Percentiles rank a stretch among this genome's conserved stretches.
These are phyloP conservation scores for Encephalitozoon hellem DNA, from an alignment of 371 early-diverging fungal genomes.

Conservation along the genomic window DNA sequence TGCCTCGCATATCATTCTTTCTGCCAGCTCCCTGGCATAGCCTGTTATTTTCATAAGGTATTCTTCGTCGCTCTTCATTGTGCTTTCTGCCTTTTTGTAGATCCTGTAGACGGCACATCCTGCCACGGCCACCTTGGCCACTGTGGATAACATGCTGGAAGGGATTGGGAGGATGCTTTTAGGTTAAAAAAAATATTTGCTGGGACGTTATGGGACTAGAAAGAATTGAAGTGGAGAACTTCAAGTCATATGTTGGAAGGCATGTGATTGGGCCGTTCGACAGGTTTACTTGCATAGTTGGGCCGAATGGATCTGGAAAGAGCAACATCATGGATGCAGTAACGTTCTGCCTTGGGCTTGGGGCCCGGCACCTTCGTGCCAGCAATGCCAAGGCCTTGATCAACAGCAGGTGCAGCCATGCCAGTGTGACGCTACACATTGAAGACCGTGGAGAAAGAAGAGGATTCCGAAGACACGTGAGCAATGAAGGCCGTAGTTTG, in stretches of 20 bases:
- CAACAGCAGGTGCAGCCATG: slow-evolving; percentile 45
- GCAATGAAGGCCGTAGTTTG: background rate
- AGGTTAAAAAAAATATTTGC: slow-evolving; percentile 10
- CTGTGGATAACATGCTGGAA: background rate
- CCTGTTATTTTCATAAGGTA: background rate
- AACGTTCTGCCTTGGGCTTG: slow-evolving; percentile 84
- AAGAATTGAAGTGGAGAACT: slow-evolving; percentile 83
- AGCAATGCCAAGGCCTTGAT: slow-evolving; percentile 75
- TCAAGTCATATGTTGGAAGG: slow-evolving; percentile 89
- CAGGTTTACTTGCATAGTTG: slow-evolving; percentile 88
- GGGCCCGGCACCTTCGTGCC: slow-evolving; percentile 74
- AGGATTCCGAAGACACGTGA: slow-evolving; percentile 4
- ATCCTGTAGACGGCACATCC: background rate
- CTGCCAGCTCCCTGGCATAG: background rate
- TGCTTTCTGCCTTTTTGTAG: background rate
- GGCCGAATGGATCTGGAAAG: slow-evolving; percentile 98
- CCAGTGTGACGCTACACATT: slow-evolving; percentile 68
- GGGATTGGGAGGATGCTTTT: background rate
- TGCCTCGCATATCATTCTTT: background rate
- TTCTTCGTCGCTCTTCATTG: background rate
- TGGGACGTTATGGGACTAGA: slow-evolving; percentile 41
- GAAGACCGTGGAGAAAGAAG: background rate
- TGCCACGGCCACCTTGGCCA: background rate
- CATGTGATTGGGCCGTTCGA: slow-evolving; percentile 85
- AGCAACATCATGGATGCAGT: slow-evolving; percentile 98